These are phyloP conservation scores for Penicillium concentricum DNA, from an alignment of 2,329 filamentous ascomycete species.

Conservation along the genomic window DNA sequence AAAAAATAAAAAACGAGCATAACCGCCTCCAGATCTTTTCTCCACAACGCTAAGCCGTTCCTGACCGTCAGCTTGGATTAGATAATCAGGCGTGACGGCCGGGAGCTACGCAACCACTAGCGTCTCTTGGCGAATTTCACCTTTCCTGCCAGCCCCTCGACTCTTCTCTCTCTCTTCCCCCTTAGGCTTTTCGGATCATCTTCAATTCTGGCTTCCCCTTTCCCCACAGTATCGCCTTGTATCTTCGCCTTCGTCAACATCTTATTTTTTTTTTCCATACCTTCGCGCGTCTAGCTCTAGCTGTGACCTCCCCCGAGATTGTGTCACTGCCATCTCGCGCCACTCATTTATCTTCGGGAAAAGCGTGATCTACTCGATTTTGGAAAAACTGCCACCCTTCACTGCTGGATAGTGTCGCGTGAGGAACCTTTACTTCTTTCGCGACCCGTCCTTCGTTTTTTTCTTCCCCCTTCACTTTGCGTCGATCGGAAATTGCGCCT, in stretches of 20 bases:
- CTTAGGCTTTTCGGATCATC: conserved; percentile 17
- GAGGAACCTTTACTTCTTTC: not conserved
- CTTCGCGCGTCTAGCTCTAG: conserved; percentile 6
- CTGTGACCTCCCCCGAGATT: conserved; percentile 8
- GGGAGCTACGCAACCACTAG: conserved; percentile 28
- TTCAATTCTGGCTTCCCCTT: conserved; percentile 9
- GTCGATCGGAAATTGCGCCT: not conserved
- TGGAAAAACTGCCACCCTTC: conserved; percentile 1
- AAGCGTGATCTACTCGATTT: not conserved
- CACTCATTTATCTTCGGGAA: conserved; percentile 5
- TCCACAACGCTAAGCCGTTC: conserved; percentile 22
- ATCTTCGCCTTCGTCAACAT: conserved; percentile 4
- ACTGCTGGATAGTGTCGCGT: conserved; percentile 12
- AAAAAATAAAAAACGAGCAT: conserved; percentile 10
- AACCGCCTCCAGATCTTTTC: conserved; percentile 25
- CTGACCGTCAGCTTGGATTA: conserved; percentile 18
- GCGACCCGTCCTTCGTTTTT: not conserved
- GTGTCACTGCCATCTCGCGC: conserved; percentile 5
- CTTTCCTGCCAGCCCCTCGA: conserved; percentile 31
- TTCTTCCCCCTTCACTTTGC: not conserved
- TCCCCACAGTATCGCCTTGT: conserved; percentile 5
- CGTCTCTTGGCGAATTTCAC: conserved; percentile 26
- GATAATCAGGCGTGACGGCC: conserved; percentile 19
- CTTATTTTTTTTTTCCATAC: conserved; percentile 4
- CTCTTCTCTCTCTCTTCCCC: conserved; percentile 21